phyloP scores from a whole-genome alignment of 73 alveolate genomes.

The Paramecium octaurelia region DNA sequence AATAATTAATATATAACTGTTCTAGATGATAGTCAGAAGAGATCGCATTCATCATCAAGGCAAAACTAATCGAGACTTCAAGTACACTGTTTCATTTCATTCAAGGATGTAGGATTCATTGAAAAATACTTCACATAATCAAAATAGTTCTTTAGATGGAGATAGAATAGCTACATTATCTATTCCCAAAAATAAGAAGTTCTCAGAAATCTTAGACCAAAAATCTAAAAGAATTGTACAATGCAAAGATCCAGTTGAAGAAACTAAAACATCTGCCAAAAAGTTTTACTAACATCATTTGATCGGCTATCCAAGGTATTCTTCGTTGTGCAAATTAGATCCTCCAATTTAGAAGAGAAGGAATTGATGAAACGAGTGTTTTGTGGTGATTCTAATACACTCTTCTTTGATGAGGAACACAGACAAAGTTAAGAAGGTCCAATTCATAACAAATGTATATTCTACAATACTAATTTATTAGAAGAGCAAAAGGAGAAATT shows the following conservation, averaged over 20 bases:
- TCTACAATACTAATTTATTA: neutral
- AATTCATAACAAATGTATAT: neutral
- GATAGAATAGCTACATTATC: neutral
- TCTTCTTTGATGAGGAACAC: neutral
- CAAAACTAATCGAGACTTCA: slow-evolving; percentile 33
- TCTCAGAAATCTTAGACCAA: neutral
- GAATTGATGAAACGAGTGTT: slow-evolving; percentile 54
- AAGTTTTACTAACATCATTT: neutral
- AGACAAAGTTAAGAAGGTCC: neutral
- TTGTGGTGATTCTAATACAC: slow-evolving; percentile 60
- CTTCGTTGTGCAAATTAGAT: neutral
- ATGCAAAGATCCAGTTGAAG: neutral
- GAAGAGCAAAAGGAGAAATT: neutral
- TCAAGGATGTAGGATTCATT: neutral
- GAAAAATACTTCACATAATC: neutral
- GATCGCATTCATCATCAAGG: slow-evolving; percentile 45
- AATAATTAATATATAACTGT: slow-evolving; percentile 9
- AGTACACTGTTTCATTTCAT: neutral
- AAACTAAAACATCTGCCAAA: neutral
- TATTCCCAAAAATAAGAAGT: neutral
- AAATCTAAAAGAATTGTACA: neutral
- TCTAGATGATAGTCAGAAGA: slow-evolving; percentile 11
- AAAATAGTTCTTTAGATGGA: neutral
- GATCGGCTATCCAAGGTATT: slow-evolving; percentile 20
- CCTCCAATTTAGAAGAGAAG: slow-evolving; percentile 44